phyloP scores from a whole-genome alignment of 192 early-diverging fungal genomes.

The Backusella sp. region DNA sequence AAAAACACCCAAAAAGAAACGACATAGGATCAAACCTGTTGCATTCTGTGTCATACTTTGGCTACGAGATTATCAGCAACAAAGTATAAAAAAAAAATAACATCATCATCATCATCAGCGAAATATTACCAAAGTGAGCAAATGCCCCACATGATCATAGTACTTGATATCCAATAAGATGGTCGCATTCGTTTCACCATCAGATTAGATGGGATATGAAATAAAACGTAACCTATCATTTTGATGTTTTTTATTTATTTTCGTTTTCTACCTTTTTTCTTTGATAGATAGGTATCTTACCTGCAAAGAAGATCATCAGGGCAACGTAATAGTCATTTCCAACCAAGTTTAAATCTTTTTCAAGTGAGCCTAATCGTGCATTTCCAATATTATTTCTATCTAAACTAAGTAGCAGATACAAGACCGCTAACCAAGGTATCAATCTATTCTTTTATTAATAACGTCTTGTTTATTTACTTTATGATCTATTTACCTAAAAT shows the following conservation, averaged over 20 bases:
- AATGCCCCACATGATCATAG: constrained; percentile 33
- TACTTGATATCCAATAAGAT: constrained; percentile 27
- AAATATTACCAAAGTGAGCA: constrained; percentile 22
- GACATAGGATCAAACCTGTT: constrained; percentile 21
- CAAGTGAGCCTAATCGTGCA: constrained; percentile 24
- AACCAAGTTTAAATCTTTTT: constrained; percentile 25
- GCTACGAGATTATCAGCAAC: background rate
- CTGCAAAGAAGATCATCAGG: constrained; percentile 30
- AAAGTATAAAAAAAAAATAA: background rate
- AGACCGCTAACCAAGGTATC: constrained; percentile 22
- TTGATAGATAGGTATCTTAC: background rate
- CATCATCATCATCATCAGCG: background rate
- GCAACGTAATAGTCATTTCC: constrained; percentile 36
- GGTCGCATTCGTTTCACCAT: constrained; percentile 26
- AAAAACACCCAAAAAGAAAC: constrained; percentile 29
- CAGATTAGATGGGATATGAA: constrained; percentile 31
- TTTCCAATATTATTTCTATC: constrained; percentile 35
- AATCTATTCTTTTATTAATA: constrained; percentile 8
- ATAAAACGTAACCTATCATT: constrained; percentile 26
- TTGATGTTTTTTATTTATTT: background rate
- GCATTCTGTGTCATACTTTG: constrained; percentile 26
- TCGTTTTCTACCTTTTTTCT: background rate
- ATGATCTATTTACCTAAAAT: background rate
- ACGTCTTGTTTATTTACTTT: background rate
- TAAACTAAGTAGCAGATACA: constrained; percentile 21